Evolutionary conservation across 208 protist species (phyloP).

Genomic region (Trypanosoma congolense): DNA sequence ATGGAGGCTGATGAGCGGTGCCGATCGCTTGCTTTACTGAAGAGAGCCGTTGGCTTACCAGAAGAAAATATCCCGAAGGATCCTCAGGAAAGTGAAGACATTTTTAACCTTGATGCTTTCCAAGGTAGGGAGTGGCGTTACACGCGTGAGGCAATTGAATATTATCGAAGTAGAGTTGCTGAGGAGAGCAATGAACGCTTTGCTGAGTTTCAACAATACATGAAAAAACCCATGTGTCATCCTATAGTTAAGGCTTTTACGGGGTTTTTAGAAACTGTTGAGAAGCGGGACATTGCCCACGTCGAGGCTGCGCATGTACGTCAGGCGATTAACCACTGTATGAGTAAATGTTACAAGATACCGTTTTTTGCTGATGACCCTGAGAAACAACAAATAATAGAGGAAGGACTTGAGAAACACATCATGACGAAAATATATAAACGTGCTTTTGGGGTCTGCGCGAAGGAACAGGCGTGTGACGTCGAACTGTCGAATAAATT

Average conservation of each 20-base stretch:
- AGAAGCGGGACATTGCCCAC: conserved; percentile 20
- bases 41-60: not conserved
- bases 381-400: conserved; percentile 23
- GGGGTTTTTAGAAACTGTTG: conserved; percentile 39
- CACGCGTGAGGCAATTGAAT: conserved; percentile 30
- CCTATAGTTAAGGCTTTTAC: conserved; percentile 44
- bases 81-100: not conserved
- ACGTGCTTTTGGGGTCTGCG: conserved; percentile 40
- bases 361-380: conserved; percentile 14
- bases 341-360: conserved; percentile 25
- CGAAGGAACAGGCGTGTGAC: conserved; percentile 35
- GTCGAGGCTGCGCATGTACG: conserved; percentile 21
- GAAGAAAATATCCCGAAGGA: not conserved
- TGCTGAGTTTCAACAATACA: conserved; percentile 56
- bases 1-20: conserved; percentile 36
- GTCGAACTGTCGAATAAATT: conserved; percentile 40
- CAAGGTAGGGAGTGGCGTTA: conserved; percentile 1
- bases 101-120: not conserved
- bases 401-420: conserved; percentile 77
- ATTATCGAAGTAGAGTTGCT: conserved; percentile 55
- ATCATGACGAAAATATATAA: conserved; percentile 70
- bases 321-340: conserved; percentile 10
- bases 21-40: conserved; percentile 1
- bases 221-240: conserved; percentile 28
- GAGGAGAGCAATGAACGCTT: conserved; percentile 70